Evolutionary conservation across 345 rosid species (phyloP).

Genomic region (Zanthoxylum bungeanum): DNA sequence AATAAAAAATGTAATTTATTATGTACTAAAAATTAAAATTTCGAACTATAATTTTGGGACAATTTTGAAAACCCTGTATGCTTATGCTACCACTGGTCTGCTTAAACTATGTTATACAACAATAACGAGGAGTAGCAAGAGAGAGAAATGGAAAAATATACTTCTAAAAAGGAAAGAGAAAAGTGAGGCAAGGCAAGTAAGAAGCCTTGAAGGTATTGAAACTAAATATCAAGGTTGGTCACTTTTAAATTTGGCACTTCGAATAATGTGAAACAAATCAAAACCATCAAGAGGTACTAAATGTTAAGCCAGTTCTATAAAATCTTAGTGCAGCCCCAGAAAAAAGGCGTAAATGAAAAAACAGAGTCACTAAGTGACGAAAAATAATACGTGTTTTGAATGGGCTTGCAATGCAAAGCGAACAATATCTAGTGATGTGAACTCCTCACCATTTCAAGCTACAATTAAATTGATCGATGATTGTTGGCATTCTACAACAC

Average conservation of each 20-base stretch:
- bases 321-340: background rate
- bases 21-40: too few species aligned
- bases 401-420: too few species aligned
- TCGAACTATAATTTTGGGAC: too few species aligned
- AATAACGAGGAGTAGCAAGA: too few species aligned
- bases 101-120: background rate
- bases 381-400: too few species aligned
- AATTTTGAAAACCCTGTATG: too few species aligned
- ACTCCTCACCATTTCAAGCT: too few species aligned
- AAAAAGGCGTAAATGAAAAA: too few species aligned
- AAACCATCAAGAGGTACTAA: background rate
- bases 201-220: background rate
- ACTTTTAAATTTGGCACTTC: background rate
- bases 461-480: background rate
- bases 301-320: background rate
- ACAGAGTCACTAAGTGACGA: too few species aligned
- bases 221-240: background rate
- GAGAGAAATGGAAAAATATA: background rate
- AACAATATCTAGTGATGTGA: too few species aligned
- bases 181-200: background rate
- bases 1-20: too few species aligned
- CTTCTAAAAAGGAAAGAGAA: background rate
- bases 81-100: background rate
- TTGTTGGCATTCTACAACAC: background rate
- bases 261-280: background rate